Evolutionary conservation across 192 early-diverging fungal genomes (phyloP).

Genomic region (Cladochytrium replicatum): DNA sequence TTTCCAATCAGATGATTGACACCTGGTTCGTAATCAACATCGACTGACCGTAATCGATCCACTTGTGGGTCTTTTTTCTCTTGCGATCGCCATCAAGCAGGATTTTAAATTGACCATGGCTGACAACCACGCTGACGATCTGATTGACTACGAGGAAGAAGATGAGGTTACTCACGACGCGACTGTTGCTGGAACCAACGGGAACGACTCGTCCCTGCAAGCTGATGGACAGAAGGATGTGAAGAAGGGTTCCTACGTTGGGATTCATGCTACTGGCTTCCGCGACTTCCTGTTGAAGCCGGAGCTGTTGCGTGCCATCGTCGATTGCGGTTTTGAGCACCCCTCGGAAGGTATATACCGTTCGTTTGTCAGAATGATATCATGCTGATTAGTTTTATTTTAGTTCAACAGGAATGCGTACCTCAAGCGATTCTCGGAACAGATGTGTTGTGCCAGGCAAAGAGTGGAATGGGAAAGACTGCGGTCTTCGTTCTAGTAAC

Average conservation of each 20-base stretch:
- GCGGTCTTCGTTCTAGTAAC: conserved; percentile 95
- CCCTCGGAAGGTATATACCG: conserved; percentile 72
- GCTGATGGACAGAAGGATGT: conserved; percentile 63
- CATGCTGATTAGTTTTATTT: no score
- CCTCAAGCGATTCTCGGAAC: conserved; percentile 93
- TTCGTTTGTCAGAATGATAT: no score
- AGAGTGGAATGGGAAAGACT: conserved; percentile 98
- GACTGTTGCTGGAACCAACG: conserved; percentile 34
- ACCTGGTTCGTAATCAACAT: no score
- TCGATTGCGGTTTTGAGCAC: conserved; percentile 99
- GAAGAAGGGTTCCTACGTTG: conserved; percentile 96
- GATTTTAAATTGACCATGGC: no score
- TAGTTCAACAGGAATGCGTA: conserved; percentile 97
- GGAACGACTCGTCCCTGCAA: conserved; percentile 29
- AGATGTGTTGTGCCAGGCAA: conserved; percentile 97
- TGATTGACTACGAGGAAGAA: conserved; percentile 96
- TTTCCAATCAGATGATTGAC: no score
- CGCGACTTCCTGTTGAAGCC: conserved; percentile 96
- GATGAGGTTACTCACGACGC: conserved; percentile 61
- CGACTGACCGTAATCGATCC: no score
- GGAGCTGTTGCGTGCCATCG: conserved; percentile 87
- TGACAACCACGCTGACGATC: conserved; percentile 68
- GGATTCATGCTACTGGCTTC: conserved; percentile 99
- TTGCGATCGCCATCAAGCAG: no score
- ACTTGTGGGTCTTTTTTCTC: no score